phyloP scores from a whole-genome alignment of 2,329 filamentous ascomycete species.

The Pyricularia sp. region DNA sequence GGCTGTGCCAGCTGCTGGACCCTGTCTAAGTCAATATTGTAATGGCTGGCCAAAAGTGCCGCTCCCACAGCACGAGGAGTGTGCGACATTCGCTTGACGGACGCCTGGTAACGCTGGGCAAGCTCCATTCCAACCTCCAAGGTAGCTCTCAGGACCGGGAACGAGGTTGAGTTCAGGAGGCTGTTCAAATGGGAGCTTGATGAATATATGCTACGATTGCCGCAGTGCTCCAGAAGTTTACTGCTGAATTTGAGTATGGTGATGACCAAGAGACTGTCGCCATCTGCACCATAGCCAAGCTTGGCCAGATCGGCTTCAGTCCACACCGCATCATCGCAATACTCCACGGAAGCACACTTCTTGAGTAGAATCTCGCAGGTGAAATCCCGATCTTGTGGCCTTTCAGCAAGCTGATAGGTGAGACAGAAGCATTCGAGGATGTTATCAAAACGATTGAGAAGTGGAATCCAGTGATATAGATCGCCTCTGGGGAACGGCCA shows the following conservation, averaged over 20 bases:
- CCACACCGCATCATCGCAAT: conserved; percentile 36
- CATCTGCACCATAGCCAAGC: conserved; percentile 57
- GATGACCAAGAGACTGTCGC: conserved; percentile 69
- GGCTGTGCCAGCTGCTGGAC: conserved; percentile 73
- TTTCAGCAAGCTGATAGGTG: conserved; percentile 66
- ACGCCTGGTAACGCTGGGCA: conserved; percentile 84
- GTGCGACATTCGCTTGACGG: conserved; percentile 62
- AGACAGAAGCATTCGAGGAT: conserved; percentile 72
- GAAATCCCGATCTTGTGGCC: conserved; percentile 71
- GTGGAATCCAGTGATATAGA: conserved; percentile 93
- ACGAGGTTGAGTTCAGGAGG: conserved; percentile 74
- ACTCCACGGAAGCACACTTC: conserved; percentile 37
- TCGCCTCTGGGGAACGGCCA: conserved; percentile 96
- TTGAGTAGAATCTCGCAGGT: conserved; percentile 50
- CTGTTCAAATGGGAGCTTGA: conserved; percentile 85
- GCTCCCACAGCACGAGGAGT: conserved; percentile 54
- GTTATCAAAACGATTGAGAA: conserved; percentile 85
- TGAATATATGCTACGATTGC: conserved; percentile 89
- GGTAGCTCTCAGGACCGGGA: conserved; percentile 63
- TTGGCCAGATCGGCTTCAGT: conserved; percentile 32
- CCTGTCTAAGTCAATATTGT: conserved; percentile 63
- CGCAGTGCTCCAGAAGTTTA: conserved; percentile 84
- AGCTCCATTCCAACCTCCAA: conserved; percentile 74
- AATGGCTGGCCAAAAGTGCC: conserved; percentile 72
- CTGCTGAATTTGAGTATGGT: conserved; percentile 73